A percentile compares a stretch with the other conserved stretches of the same genome.
Conservation (phyloP, 768 basidiomycete species). For the Nevesoporus exiguus region DNA sequence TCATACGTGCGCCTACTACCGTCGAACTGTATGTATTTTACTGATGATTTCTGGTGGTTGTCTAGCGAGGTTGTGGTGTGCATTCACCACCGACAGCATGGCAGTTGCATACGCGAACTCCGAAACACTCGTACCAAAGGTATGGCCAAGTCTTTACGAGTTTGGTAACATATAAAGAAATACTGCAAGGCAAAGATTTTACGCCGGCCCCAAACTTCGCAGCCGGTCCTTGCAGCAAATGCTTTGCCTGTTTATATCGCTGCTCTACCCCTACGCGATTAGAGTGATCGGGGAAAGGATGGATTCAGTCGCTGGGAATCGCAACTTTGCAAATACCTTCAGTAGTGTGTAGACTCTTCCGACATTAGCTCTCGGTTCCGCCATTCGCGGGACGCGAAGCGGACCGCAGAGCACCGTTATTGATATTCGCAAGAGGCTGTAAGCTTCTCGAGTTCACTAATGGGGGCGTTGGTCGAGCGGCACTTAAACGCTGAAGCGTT, state of each 20-base stretch:
- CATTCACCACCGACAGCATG: constrained; percentile 82
- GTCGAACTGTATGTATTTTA: not conserved
- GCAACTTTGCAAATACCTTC: not conserved
- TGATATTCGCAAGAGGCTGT: constrained; percentile 34
- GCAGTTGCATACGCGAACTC: constrained; percentile 69
- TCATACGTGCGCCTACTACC: constrained; percentile 25
- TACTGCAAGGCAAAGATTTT: constrained; percentile 34
- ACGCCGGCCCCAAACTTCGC: constrained; percentile 21
- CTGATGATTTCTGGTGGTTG: not conserved
- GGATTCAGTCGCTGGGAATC: not conserved
- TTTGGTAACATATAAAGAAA: not conserved
- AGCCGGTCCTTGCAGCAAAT: constrained; percentile 10
- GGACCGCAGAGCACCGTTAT: constrained; percentile 27
- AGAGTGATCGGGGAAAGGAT: not conserved
- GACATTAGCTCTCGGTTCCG: constrained; percentile 15
- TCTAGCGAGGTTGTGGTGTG: constrained; percentile 74
- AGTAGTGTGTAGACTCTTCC: not conserved
- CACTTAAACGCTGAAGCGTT: constrained; percentile 78
- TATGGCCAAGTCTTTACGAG: constrained; percentile 22
- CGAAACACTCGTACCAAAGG: constrained; percentile 53
- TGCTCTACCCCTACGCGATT: constrained; percentile 40
- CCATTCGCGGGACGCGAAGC: constrained; percentile 16
- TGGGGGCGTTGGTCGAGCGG: constrained; percentile 45
- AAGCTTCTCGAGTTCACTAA: constrained; percentile 28
- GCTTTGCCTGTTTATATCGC: constrained; percentile 54